Evolutionary conservation across 768 basidiomycete species (phyloP).

Genomic region (Pisolithus orientalis): DNA sequence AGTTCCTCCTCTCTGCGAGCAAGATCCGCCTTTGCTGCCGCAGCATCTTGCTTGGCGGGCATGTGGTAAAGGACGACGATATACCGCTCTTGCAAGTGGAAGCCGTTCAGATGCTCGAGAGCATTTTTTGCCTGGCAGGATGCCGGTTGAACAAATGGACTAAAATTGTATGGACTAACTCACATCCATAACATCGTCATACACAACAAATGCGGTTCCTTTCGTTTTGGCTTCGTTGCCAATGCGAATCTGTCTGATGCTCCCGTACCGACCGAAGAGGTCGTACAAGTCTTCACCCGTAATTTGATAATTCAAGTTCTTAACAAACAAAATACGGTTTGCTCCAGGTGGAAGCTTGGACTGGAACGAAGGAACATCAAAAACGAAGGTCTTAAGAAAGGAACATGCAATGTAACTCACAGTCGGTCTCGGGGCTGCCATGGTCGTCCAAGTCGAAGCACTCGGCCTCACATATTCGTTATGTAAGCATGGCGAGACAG

Average conservation of each 20-base stretch:
- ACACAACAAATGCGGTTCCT: slow-evolving; percentile 95
- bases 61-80: slow-evolving; percentile 98
- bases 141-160: slow-evolving; percentile 9
- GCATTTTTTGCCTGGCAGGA: slow-evolving; percentile 83
- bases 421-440: slow-evolving; percentile 68
- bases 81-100: slow-evolving; percentile 96
- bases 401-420: slow-evolving; percentile 29
- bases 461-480: slow-evolving; percentile 1
- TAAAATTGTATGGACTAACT: slow-evolving; percentile 19
- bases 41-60: slow-evolving; percentile 94
- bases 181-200: slow-evolving; percentile 95
- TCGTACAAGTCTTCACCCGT: slow-evolving; percentile 94
- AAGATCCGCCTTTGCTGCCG: slow-evolving; percentile 87
- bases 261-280: slow-evolving; percentile 95
- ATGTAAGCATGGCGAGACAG: background rate
- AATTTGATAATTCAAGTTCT: slow-evolving; percentile 89
- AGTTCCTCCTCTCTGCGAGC: slow-evolving; percentile 89
- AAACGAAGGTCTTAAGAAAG: background rate
- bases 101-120: slow-evolving; percentile 93
- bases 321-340: slow-evolving; percentile 88
- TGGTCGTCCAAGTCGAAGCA: slow-evolving; percentile 17
- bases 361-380: slow-evolving; percentile 30
- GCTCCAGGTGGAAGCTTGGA: slow-evolving; percentile 88
- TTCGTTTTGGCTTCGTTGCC: slow-evolving; percentile 90
- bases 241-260: slow-evolving; percentile 90